Base-by-base conservation (phyloP, 495 filamentous ascomycete genomes). In the Corynascus novoguineensis region DNA sequence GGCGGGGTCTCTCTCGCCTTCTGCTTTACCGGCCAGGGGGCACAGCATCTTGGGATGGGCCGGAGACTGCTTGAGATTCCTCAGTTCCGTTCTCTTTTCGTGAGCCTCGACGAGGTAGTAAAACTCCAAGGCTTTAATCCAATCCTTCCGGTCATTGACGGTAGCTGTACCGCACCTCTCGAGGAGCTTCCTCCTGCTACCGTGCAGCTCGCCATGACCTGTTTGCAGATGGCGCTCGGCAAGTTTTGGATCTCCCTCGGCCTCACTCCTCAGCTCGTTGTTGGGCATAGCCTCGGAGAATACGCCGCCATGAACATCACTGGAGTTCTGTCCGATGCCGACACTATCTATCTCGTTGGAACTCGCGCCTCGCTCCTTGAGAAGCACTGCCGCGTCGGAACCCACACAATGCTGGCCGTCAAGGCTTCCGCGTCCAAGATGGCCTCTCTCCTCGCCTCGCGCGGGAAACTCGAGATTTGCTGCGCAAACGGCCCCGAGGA, bases 221-320 rank as follows among this genome's bases (percentile, higher is more conserved):
- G 83, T 55, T 78, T 93, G 49, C 85, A 95, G 67, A 90, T 95
- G 77, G 88, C 89, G 7, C 73, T 93, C 45, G 82, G 86, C 22
- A 83, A 81, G 56, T 79, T 89, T 50, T 93, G 89, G 89, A 68
- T 62, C 29, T 83, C 87, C 6, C 83, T 86, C 75, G 89, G 87
- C 34, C 74, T 93, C 47, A 80, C 67, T 12, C 90, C 90, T 15
- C 72, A 77, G 53, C 83, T 83, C 42, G 88, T 95, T 5, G 75
- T 95, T 31, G 91, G 91, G 14, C 91, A 96, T 73, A 92, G 87
- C 65, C 66, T 81, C 0, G 90, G 90, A 53, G 89, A 96, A 67
- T 95, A 92, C 68, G 88, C 90, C 41, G 90, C 90, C 12, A 73
- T 95, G 1, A 78, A 90, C 62, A 82, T 85, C 29, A 82, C 89